phyloP scores from a whole-genome alignment of 73 alveolate species.

The Durusdinium trenchii region DNA sequence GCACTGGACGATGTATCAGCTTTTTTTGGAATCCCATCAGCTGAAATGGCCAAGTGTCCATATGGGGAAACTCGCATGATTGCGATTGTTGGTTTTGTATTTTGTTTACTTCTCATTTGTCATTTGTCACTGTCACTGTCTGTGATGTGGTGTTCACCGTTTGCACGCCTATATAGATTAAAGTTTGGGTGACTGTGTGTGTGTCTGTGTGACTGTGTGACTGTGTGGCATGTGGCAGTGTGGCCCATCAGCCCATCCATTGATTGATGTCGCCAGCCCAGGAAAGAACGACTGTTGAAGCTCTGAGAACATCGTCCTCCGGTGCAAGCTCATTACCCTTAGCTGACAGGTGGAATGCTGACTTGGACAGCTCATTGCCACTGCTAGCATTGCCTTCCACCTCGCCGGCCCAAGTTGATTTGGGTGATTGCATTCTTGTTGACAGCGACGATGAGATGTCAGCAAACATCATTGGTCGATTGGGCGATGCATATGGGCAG shows the following conservation, averaged over 20 bases:
- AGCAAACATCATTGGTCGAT: neutral
- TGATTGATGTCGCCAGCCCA: too few species aligned
- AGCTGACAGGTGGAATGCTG: neutral
- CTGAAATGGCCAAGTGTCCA: neutral
- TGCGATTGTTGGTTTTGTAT: neutral
- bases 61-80: neutral
- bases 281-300: neutral
- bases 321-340: neutral
- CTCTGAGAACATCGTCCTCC: neutral
- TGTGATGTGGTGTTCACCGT: neutral
- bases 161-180: neutral
- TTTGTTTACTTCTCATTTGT: neutral
- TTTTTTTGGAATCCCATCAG: neutral
- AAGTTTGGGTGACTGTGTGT: neutral
- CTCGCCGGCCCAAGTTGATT: neutral
- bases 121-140: neutral
- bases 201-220: neutral
- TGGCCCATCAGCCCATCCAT: too few species aligned
- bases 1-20: neutral
- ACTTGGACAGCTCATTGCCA: neutral
- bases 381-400: constrained; percentile 7
- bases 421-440: neutral
- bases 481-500: neutral
- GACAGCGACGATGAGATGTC: neutral
- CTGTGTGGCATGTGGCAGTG: neutral